Conservation (phyloP, 345 rosid species). For the Rhodamnia argentea region DNA sequence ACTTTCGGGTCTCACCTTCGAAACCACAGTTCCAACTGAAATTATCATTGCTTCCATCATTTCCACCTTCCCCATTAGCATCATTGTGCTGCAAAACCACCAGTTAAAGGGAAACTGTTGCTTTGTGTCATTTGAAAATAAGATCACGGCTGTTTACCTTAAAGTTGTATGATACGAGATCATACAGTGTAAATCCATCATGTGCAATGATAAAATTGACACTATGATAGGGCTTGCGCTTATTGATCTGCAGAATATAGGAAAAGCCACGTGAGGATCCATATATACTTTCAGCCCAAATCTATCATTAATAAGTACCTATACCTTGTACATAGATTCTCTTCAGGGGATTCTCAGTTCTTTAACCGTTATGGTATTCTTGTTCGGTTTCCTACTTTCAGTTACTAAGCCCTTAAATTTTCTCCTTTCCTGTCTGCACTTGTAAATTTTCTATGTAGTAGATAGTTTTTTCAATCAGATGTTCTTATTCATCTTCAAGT, state of each 20-base stretch:
- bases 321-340: neutral
- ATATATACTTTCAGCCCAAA: neutral
- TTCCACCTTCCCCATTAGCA: slow-evolving; percentile 96
- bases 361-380: neutral
- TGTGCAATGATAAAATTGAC: slow-evolving; percentile 80
- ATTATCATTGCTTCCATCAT: slow-evolving; percentile 89
- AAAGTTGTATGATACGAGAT: slow-evolving; percentile 77
- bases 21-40: slow-evolving; percentile 95
- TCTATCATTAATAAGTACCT: neutral
- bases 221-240: slow-evolving; percentile 85
- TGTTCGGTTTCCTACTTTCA: neutral
- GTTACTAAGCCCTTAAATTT: neutral
- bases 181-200: slow-evolving; percentile 85
- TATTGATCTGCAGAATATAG: slow-evolving; percentile 46
- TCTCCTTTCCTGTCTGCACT: neutral
- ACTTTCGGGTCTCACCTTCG: slow-evolving; percentile 37
- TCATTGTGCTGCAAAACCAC: slow-evolving; percentile 74
- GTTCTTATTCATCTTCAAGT: neutral
- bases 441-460: neutral
- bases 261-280: neutral
- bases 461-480: neutral
- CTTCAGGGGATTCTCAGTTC: neutral
- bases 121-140: neutral
- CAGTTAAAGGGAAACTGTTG: neutral
- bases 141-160: slow-evolving; percentile 39